These are phyloP conservation scores for Xanthoconium separans DNA, from an alignment of 1,284 basidiomycete genomes.

Conservation along the genomic window DNA sequence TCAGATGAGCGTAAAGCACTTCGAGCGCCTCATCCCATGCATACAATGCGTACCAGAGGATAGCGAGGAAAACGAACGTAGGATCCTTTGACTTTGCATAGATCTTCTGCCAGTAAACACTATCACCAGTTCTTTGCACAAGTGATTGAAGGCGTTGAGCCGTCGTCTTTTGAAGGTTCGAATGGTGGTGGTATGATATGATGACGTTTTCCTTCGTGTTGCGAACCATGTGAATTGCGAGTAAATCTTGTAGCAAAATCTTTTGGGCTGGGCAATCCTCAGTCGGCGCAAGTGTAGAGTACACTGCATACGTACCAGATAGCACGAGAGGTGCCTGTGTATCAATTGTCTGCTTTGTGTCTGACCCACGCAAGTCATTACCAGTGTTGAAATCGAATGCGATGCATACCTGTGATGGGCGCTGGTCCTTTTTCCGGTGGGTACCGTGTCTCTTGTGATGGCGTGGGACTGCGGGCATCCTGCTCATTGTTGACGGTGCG, in stretches of 20 bases:
- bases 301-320: constrained; percentile 9
- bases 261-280: constrained; percentile 17
- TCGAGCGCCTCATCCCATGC: constrained; percentile 59
- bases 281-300: not conserved
- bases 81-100: constrained; percentile 47
- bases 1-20: constrained; percentile 47
- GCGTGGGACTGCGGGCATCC: constrained; percentile 5
- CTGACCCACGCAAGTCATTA: constrained; percentile 2
- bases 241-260: constrained; percentile 33
- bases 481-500: constrained; percentile 32
- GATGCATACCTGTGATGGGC: constrained; percentile 21
- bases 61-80: constrained; percentile 50
- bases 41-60: constrained; percentile 57
- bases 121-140: constrained; percentile 37
- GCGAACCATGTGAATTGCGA: constrained; percentile 45
- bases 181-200: constrained; percentile 42
- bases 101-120: constrained; percentile 56
- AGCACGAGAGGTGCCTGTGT: constrained; percentile 50
- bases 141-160: constrained; percentile 36
- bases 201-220: constrained; percentile 32
- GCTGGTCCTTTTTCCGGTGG: not conserved
- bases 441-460: not conserved
- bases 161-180: constrained; percentile 31
- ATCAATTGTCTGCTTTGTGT: constrained; percentile 42
- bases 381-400: not conserved